These are phyloP conservation scores for Handroanthus guayacan DNA, from an alignment of 257 asterid genomes.

Conservation along the genomic window DNA sequence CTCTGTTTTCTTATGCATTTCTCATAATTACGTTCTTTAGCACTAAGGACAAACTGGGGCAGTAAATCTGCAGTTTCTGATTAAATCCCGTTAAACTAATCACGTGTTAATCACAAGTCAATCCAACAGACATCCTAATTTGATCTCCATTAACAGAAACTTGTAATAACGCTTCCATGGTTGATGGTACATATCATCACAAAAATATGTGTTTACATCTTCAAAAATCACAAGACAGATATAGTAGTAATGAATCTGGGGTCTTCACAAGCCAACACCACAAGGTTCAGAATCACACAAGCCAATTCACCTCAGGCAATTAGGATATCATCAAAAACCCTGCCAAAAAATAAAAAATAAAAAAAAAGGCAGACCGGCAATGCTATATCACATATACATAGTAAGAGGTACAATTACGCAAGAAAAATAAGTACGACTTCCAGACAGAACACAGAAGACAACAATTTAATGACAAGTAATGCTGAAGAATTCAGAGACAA, in stretches of 20 bases:
- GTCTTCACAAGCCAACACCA: conserved; percentile 1
- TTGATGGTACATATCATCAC: no score
- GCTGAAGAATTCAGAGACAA: neutral
- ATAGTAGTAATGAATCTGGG: neutral
- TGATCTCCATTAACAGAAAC: conserved; percentile 29
- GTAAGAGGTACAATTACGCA: neutral
- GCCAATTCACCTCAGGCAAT: conserved; percentile 22
- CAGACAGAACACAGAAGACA: neutral
- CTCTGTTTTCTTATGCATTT: neutral
- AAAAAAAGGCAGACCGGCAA: neutral
- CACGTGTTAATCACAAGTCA: neutral
- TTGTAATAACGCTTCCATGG: conserved; percentile 4
- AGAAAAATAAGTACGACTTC: neutral
- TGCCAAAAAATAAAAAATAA: conserved; percentile 6
- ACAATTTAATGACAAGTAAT: neutral
- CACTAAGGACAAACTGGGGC: neutral
- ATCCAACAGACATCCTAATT: conserved; percentile 24
- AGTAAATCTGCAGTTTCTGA: no score
- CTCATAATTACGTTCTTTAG: neutral
- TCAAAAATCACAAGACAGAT: no score
- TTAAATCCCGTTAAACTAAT: neutral
- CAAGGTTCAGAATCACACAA: neutral
- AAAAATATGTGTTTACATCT: no score
- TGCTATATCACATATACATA: neutral
- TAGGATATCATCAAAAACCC: conserved; percentile 10